Percentiles rank a stretch among this genome's conserved stretches.
These are phyloP conservation scores for Wickerhamiella shivajii DNA, from an alignment of 805 yeast species.

Conservation along the genomic window DNA sequence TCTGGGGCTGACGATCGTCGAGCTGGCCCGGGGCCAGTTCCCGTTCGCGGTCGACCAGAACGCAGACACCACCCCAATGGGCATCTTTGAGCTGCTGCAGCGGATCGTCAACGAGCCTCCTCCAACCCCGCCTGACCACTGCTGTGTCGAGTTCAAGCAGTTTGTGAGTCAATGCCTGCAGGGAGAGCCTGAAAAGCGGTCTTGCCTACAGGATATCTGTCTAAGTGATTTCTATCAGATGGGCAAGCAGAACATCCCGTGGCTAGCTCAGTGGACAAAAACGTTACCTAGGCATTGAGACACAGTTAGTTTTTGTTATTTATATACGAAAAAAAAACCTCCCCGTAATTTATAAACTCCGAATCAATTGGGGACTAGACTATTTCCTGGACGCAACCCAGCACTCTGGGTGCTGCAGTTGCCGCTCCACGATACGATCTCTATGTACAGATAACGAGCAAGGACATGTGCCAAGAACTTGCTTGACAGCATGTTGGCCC, in stretches of 20 bases:
- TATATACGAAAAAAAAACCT: no score
- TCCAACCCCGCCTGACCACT: constrained; percentile 44
- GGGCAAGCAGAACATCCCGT: constrained; percentile 12
- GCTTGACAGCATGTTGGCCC: no score
- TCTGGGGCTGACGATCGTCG: constrained; percentile 76
- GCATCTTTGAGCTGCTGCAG: constrained; percentile 80
- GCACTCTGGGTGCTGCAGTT: no score
- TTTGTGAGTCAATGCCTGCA: constrained; percentile 64
- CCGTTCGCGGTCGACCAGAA: constrained; percentile 36
- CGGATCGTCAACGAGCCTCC: constrained; percentile 88
- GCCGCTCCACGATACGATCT: no score
- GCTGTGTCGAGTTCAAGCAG: constrained; percentile 37
- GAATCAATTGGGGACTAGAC: no score
- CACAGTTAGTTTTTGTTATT: no score
- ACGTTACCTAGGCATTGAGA: constrained; percentile 8
- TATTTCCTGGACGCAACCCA: no score
- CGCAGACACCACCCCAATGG: constrained; percentile 31
- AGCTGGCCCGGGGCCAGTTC: constrained; percentile 70
- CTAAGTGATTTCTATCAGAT: constrained; percentile 21
- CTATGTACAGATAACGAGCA: no score
- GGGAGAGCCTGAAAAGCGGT: constrained; percentile 52
- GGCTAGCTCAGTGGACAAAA: constrained; percentile 9
- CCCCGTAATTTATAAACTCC: no score
- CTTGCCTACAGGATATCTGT: constrained; percentile 59
- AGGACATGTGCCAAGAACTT: no score